These are phyloP conservation scores for Eragrostis tef DNA, from an alignment of 202 grass and related monocot species.

Conservation along the genomic window DNA sequence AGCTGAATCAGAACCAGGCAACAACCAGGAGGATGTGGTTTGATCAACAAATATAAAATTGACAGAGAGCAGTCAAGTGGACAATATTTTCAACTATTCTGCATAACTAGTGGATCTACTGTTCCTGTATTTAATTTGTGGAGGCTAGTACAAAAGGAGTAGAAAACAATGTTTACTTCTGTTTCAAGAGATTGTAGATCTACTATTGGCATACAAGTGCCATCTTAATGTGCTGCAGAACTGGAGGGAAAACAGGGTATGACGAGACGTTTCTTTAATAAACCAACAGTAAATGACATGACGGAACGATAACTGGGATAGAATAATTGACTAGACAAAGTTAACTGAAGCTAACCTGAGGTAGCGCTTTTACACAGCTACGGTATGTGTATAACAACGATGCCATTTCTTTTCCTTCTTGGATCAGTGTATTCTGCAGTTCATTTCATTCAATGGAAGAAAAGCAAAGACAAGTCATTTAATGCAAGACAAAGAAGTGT, in stretches of 20 bases:
- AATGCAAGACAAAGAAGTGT: slow-evolving; percentile 21
- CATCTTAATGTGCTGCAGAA: slow-evolving; percentile 8
- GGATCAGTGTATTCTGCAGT: slow-evolving; percentile 85
- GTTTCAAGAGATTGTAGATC: slow-evolving; percentile 11
- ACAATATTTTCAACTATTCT: slow-evolving; percentile 13
- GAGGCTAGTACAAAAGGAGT: slow-evolving; percentile 8
- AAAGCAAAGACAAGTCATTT: slow-evolving; percentile 21
- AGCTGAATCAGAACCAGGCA: slow-evolving; percentile 27
- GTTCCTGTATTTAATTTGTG: not conserved
- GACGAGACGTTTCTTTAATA: slow-evolving; percentile 14
- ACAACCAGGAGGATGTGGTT: slow-evolving; percentile 1
- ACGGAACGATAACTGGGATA: slow-evolving; percentile 16
- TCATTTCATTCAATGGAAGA: slow-evolving; percentile 39
- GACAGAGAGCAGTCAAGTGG: slow-evolving; percentile 11
- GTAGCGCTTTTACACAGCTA: slow-evolving; percentile 98
- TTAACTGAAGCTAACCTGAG: slow-evolving; percentile 71
- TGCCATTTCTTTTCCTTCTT: slow-evolving; percentile 99
- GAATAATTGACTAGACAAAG: slow-evolving; percentile 39
- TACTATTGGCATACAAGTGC: slow-evolving; percentile 11
- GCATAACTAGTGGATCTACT: not conserved
- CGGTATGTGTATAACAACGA: slow-evolving; percentile 98
- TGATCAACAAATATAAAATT: slow-evolving; percentile 27
- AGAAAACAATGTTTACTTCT: slow-evolving; percentile 24
- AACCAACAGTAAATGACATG: slow-evolving; percentile 23
- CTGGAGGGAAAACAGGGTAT: slow-evolving; percentile 13